Base-by-base conservation (phyloP, 2,329 filamentous ascomycete genomes). In the Sphaerulina populicola region DNA sequence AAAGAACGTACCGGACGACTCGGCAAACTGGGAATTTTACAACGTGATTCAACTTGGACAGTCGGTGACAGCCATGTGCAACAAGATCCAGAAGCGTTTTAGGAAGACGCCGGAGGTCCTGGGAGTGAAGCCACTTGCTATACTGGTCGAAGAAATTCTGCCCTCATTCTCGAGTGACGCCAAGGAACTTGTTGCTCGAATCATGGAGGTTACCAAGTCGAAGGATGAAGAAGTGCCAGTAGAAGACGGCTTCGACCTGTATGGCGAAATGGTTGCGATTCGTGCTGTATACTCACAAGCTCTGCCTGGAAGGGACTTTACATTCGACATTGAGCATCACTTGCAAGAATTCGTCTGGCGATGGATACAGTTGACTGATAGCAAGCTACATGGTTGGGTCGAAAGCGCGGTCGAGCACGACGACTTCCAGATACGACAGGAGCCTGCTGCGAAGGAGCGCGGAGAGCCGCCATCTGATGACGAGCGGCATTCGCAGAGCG, bases 291-390 rank as follows among this genome's bases (percentile, higher is more conserved):
- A 96, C 66, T 76, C 78, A 6, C 79, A 86, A 56, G 83, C 82
- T 18, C 76, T 96, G 14, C 87, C 87, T 0, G 76, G 66, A 7
- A 74, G 81, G 54, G 79, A 81, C 1, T 98, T 97, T 67, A 83
- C 83, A 4, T 96, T 97, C 67, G 82, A 89, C 58, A 79, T 98
- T 39, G 93, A 98, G 69, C 80, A 83, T 38, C 73, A 94, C 12
- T 76, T 98, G 14, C 86, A 90, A 55, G 85, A 87, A 33, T 98
- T 97, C 67, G 93, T 97, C 5, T 97, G 90, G 90, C 82, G 88
- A 52, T 98, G 90, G 90, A 88, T 98, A 56, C 77, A 79, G 48
- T 80, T 82, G 57, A 89, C 88, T 6, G 89, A 97, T 62, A 74
- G 74, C 31, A 88, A 84, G 64, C 83, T 96, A 63, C 76, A 85